Evolutionary conservation across 495 filamentous ascomycete species (phyloP), one percentile per base, ranked within the genome.

Genomic region (Penicillium manginii): DNA sequence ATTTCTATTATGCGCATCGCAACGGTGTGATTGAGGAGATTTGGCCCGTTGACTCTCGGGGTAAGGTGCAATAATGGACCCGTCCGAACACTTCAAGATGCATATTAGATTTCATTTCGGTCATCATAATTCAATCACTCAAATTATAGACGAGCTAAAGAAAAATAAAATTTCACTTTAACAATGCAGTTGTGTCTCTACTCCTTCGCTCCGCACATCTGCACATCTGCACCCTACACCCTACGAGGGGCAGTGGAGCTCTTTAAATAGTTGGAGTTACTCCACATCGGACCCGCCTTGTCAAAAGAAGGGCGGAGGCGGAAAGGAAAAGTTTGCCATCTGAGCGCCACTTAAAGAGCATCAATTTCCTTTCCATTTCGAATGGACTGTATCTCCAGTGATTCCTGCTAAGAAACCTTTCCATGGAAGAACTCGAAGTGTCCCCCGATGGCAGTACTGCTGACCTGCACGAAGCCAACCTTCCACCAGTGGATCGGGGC

Each of bases 401-500:
- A 5, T 29, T 4, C 26, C 2, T 29, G 26, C 26, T 29, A 29
- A 1, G 3, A 29, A 8, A 1, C 26, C 6, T 29, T 8, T 8
- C 26, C 35, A 64, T 64, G 62, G 58, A 64, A 14, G 40, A 33
- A 0, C 39, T 64, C 9, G 58, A 64, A 49, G 47, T 58, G 1
- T 64, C 58, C 5, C 50, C 46, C 15, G 42, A 39, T 11, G 45
- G 57, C 8, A 55, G 37, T 12, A 39, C 53, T 8, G 35, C 61
- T n/a, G 22, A 71, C 84, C 11, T 31, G 15, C 51, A 59, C 22
- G 57, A 59, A 46, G 33, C 21, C 8, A 55, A 64, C 46, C 42
- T 64, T 32, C 85, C 86, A 7, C 80, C 77, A 4, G 80, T 69
- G 4, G 88, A 90, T 67, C 68, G 80, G 21, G 88, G 87, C 10